Percentiles rank a stretch among this genome's conserved stretches.
Conservation (phyloP, 495 filamentous ascomycete species). For the Penicillium cosmopolitanum region DNA sequence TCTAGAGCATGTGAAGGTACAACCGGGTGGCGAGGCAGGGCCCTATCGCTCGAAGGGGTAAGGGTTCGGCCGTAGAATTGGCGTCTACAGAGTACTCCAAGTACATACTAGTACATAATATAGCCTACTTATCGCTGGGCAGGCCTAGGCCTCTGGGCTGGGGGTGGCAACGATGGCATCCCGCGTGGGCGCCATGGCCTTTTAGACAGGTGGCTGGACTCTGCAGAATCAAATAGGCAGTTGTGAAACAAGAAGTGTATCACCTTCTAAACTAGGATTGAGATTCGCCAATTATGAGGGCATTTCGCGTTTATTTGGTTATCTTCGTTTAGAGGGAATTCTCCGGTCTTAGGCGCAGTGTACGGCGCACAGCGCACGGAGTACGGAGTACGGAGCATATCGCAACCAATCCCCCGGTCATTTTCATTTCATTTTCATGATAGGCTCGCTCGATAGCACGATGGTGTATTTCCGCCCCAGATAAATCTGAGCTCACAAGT, state of each 20-base stretch:
- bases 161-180: not conserved
- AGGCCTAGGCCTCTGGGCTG: not conserved
- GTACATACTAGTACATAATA: not conserved
- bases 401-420: no score
- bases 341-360: not conserved
- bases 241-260: not conserved
- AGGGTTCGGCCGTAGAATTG: slow-evolving; percentile 9
- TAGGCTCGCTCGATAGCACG: no score
- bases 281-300: not conserved
- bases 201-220: no score
- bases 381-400: not conserved
- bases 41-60: slow-evolving; percentile 1
- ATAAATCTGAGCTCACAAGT: slow-evolving; percentile 13
- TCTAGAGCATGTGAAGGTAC: not conserved
- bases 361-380: no score
- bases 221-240: not conserved
- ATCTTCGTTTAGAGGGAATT: no score
- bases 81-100: not conserved
- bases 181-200: no score
- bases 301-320: not conserved
- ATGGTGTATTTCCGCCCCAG: not conserved
- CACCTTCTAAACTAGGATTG: not conserved
- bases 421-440: no score
- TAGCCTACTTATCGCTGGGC: not conserved
- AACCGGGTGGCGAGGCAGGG: not conserved